Conservation (phyloP, 129 eudicot species). For the Escallonia herrerae region DNA sequence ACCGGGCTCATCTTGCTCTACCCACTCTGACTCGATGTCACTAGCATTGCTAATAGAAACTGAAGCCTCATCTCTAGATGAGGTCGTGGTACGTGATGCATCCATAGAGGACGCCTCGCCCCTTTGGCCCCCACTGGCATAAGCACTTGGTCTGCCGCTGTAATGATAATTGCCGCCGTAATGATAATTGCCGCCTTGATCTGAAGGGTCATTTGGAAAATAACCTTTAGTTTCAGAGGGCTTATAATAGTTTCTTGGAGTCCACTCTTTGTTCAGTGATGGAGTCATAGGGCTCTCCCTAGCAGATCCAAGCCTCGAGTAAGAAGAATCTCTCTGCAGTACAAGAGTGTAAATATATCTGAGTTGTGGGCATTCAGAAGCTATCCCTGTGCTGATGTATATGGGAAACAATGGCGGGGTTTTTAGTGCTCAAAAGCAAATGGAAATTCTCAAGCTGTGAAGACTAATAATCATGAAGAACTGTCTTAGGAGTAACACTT, state of each 20-base stretch:
- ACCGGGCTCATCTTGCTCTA: conserved; percentile 93
- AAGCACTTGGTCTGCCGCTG: conserved; percentile 46
- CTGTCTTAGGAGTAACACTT: too few species aligned
- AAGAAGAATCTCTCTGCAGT: conserved; percentile 79
- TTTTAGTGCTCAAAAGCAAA: too few species aligned
- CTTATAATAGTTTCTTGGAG: conserved; percentile 46
- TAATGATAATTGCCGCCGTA: conserved; percentile 39
- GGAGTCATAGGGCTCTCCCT: conserved; percentile 83
- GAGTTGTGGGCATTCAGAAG: background rate
- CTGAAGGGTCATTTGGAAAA: conserved; percentile 30
- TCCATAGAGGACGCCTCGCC: conserved; percentile 78
- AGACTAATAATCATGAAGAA: too few species aligned
- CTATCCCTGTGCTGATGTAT: background rate
- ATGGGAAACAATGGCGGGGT: too few species aligned
- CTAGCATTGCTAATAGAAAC: conserved; percentile 88
- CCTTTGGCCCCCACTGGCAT: conserved; percentile 39
- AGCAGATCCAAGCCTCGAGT: conserved; percentile 75
- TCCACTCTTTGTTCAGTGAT: conserved; percentile 72
- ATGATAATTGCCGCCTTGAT: conserved; percentile 33
- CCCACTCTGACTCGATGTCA: conserved; percentile 89
- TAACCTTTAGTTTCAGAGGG: conserved; percentile 36
- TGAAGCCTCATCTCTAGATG: conserved; percentile 77
- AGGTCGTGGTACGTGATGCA: conserved; percentile 85
- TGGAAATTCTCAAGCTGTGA: too few species aligned
- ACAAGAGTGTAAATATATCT: background rate